A percentile compares a stretch with the other conserved stretches of the same genome.
Evolutionary conservation across 805 yeast species (phyloP).

Genomic region (Kuraishia ogatae): DNA sequence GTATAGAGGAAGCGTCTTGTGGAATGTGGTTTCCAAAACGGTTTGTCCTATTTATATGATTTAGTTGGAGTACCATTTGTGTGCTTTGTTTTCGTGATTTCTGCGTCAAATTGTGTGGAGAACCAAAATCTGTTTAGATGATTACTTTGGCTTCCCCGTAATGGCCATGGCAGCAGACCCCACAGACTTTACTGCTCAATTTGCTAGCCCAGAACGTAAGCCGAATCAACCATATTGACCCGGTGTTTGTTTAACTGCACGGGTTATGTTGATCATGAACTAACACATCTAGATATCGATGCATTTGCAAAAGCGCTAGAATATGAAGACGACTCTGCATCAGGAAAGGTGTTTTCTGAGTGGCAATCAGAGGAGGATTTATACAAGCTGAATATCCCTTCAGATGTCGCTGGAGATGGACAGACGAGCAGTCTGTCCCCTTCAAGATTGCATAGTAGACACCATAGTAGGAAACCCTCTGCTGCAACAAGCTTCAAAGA

Average conservation of each 20-base stretch:
- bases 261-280: no score
- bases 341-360: neutral
- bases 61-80: no score
- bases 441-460: neutral
- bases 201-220: neutral
- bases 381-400: neutral
- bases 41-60: no score
- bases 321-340: slow-evolving; percentile 17
- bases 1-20: neutral
- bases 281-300: slow-evolving; percentile 17
- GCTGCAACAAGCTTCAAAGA: neutral
- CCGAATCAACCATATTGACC: no score
- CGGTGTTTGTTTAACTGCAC: no score
- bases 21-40: no score
- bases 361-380: neutral
- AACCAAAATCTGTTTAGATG: neutral
- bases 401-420: neutral
- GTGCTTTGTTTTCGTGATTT: no score
- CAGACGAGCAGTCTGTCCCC: neutral
- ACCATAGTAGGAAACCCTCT: neutral
- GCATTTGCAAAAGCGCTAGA: slow-evolving; percentile 29
- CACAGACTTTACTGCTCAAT: neutral
- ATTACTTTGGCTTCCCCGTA: neutral
- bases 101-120: neutral
- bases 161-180: neutral